These are phyloP conservation scores for Colletotrichum sp. DNA, from an alignment of 2,329 filamentous ascomycete species.

Conservation along the genomic window DNA sequence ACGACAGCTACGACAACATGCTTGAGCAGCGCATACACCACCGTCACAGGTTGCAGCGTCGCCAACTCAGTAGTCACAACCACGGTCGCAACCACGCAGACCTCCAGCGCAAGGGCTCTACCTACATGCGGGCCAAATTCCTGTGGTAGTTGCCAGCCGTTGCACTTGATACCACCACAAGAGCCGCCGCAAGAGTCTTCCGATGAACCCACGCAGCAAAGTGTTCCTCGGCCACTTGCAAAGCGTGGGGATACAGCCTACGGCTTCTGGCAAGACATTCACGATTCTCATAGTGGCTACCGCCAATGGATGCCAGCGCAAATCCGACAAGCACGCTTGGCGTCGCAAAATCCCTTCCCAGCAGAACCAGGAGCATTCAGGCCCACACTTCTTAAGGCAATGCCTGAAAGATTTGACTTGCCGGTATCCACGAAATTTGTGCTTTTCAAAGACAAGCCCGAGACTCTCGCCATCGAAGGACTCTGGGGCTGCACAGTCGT, in stretches of 20 bases:
- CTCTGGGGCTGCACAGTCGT: not conserved
- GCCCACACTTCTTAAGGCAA: not conserved
- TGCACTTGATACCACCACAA: not conserved
- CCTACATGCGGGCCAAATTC: not conserved
- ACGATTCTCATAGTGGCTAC: not conserved
- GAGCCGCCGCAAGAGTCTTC: not conserved
- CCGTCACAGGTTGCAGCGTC: constrained; percentile 8
- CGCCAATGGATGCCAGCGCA: not conserved
- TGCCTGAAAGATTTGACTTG: not conserved
- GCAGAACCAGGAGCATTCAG: not conserved
- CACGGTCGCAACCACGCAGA: not conserved
- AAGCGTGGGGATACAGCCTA: not conserved
- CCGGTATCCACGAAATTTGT: not conserved
- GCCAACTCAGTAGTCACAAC: not conserved
- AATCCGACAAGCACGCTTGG: not conserved
- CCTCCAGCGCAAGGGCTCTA: not conserved
- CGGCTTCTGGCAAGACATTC: not conserved
- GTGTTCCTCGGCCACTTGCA: not conserved
- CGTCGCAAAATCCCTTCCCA: not conserved
- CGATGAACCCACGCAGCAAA: not conserved
- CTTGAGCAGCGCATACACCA: not conserved
- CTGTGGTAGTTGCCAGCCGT: not conserved
- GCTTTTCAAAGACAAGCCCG: not conserved
- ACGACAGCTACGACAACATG: not conserved
- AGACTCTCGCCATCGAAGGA: not conserved